Percentiles rank a stretch among this genome's conserved stretches.
These are phyloP conservation scores for Nakataea oryzae DNA, from an alignment of 2,329 filamentous ascomycete genomes.

Conservation along the genomic window DNA sequence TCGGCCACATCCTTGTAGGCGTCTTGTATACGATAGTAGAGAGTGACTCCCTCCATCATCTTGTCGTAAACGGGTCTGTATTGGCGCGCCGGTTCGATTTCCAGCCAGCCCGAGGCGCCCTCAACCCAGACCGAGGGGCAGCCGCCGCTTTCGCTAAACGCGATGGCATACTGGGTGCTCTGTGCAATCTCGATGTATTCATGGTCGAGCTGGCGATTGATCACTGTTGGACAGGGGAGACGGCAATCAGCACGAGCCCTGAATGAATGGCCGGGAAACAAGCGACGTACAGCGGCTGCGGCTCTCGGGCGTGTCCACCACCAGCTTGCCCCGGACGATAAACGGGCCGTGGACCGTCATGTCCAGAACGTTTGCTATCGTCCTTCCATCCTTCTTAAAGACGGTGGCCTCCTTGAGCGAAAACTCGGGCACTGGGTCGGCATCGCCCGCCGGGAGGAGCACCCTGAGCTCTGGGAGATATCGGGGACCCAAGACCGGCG, in stretches of 20 bases:
- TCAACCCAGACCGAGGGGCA: conserved; percentile 55
- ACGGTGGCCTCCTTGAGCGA: conserved; percentile 50
- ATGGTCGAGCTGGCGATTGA: conserved; percentile 18
- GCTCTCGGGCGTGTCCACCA: conserved; percentile 34
- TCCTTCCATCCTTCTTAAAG: conserved; percentile 39
- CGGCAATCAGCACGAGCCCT: background rate
- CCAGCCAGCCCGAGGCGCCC: conserved; percentile 57
- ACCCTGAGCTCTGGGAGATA: background rate
- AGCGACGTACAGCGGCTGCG: conserved; percentile 8
- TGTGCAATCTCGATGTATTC: conserved; percentile 44
- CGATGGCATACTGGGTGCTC: conserved; percentile 40
- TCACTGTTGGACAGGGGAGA: conserved; percentile 16
- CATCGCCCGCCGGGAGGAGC: conserved; percentile 11
- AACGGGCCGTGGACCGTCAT: conserved; percentile 51
- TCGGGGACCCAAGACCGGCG: background rate
- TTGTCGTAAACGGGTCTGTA: conserved; percentile 47
- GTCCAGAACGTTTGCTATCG: conserved; percentile 49
- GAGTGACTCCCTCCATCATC: conserved; percentile 51
- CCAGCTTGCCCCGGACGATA: conserved; percentile 47
- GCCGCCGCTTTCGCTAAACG: conserved; percentile 24
- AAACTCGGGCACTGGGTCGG: conserved; percentile 51
- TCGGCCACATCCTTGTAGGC: conserved; percentile 31
- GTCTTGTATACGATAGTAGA: conserved; percentile 54
- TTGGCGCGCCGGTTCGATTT: conserved; percentile 45
- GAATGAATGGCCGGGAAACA: background rate